Base-by-base conservation (phyloP, 306 rosid genomes). In the Glycyrrhiza uralensis region DNA sequence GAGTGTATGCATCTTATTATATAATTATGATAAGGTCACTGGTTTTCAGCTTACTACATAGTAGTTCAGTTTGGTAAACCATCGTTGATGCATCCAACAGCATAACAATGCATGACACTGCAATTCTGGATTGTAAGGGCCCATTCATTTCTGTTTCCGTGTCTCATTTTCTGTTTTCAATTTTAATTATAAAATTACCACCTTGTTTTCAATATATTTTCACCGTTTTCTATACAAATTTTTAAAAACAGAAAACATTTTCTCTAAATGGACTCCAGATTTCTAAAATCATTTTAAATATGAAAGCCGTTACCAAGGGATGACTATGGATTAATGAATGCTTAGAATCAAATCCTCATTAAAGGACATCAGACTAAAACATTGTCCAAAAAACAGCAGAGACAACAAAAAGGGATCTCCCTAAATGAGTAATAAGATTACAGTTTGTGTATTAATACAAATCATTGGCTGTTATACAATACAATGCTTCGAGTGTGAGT, bases 1-100 rank as follows among this genome's bases (percentile, higher is more conserved):
- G 58, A 41, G 4, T 60, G 30, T 29, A 59, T 26, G 76, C 51
- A 41, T 74, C 75, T 32, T 55, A 42, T 79, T 20, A 14, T 61
- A 58, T 18, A n/a, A 66, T n/a, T n/a, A n/a, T 60, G 52, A 36
- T 35, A 15, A 30, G 22, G 45, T 55, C 74, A 55, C 39, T 45
- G n/a, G 42, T 59, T 56, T 64, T 73, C 44, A 35, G 59, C 64
- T 20, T 28, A 26, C 39, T 67, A 45, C 55, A 44, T 67, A 63
- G 19, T 60, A 52, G 32, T 55, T 19, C 32, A 54, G 57, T 24
- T 23, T 35, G 24, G 38, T 69, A 17, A 65, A 15, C 38, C 35
- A 2, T n/a, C 0, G n/a, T 62, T 64, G 52, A 54, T 57, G 13
- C 24, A 41, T 54, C 70, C 54, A 46, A 62, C 15, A 15, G 4